Conservation (phyloP, 805 yeast genomes). For the Wickerhamiella vanderwaltii region DNA sequence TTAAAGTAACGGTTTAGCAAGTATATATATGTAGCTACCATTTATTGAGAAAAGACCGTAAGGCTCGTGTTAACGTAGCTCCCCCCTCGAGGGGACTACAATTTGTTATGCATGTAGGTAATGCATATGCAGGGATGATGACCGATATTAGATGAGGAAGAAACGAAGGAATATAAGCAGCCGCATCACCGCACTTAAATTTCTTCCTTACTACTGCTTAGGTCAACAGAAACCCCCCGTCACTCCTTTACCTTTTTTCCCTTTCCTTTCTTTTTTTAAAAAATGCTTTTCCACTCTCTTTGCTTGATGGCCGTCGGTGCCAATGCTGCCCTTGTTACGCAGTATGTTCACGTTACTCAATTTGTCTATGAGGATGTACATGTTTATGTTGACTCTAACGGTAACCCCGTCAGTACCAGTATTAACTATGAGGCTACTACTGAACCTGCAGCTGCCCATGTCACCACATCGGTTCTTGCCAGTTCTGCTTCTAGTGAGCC, state of each 20-base stretch:
- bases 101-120: constrained; percentile 7
- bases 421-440: constrained; percentile 9
- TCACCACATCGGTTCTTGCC: constrained; percentile 3
- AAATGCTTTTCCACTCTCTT: constrained; percentile 8
- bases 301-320: constrained; percentile 11
- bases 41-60: no score
- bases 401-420: constrained; percentile 19
- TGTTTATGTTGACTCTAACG: constrained; percentile 20
- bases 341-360: constrained; percentile 18
- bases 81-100: no score
- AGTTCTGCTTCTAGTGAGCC: constrained; percentile 1
- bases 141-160: background rate
- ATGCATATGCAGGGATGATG: constrained; percentile 8
- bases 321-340: constrained; percentile 20
- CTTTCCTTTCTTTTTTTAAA: constrained; percentile 2
- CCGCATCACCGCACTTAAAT: background rate
- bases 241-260: background rate
- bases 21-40: no score
- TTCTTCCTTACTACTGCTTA: background rate
- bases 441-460: constrained; percentile 11
- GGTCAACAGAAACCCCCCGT: background rate
- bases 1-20: no score
- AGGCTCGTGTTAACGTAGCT: no score
- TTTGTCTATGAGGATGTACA: constrained; percentile 18
- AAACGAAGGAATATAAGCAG: constrained; percentile 6